These are phyloP conservation scores for Austroboletus festivus DNA, from an alignment of 768 basidiomycete genomes.

Conservation along the genomic window DNA sequence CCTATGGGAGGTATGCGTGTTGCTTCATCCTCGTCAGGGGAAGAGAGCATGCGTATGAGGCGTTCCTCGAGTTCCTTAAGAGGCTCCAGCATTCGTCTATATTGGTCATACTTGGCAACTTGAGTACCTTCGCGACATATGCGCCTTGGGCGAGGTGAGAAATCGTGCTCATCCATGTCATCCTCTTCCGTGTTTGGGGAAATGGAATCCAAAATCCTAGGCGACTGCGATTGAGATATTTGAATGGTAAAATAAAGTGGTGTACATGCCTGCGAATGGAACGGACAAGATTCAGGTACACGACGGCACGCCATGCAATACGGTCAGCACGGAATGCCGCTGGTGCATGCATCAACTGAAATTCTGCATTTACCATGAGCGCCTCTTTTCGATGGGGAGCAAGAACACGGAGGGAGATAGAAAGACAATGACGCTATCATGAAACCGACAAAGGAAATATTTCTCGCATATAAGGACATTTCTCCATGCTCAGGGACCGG, in stretches of 20 bases:
- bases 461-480: background rate
- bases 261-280: slow-evolving; percentile 65
- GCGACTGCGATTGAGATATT: slow-evolving; percentile 1
- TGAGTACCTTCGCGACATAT: slow-evolving; percentile 42
- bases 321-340: slow-evolving; percentile 76
- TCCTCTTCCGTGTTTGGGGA: slow-evolving; percentile 58
- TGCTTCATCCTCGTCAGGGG: slow-evolving; percentile 63
- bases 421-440: slow-evolving; percentile 2
- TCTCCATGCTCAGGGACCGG: too few relatives aligned
- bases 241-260: slow-evolving; percentile 1
- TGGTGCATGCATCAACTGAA: slow-evolving; percentile 77
- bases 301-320: slow-evolving; percentile 83
- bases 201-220: slow-evolving; percentile 71
- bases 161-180: slow-evolving; percentile 55
- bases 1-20: slow-evolving; percentile 48
- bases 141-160: slow-evolving; percentile 45
- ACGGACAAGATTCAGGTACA: slow-evolving; percentile 84
- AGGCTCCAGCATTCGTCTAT: slow-evolving; percentile 62
- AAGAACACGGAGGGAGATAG: background rate
- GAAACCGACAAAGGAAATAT: slow-evolving; percentile 5
- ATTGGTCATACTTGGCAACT: slow-evolving; percentile 59
- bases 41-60: slow-evolving; percentile 63
- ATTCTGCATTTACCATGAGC: slow-evolving; percentile 50
- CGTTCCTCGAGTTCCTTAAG: slow-evolving; percentile 66
- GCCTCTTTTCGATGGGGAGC: slow-evolving; percentile 3